phyloP scores from a whole-genome alignment of 169 alveolate genomes.

The Plasmodium coatneyi region DNA sequence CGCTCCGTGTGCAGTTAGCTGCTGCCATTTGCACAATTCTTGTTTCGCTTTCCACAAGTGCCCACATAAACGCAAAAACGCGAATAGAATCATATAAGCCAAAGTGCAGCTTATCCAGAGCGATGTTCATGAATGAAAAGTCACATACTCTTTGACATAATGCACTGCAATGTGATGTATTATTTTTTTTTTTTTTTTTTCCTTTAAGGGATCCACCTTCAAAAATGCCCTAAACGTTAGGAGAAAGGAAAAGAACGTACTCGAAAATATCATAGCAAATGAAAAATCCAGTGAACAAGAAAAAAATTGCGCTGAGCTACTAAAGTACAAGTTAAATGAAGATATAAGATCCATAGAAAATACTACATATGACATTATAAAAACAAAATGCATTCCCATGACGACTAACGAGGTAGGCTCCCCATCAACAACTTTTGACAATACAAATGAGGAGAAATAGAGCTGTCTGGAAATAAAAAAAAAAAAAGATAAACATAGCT shows the following conservation, averaged over 20 bases:
- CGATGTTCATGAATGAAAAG: background rate
- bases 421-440: background rate
- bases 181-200: background rate
- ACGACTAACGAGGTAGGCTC: conserved; percentile 50
- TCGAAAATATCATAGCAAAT: conserved; percentile 50
- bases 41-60: background rate
- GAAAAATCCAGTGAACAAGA: conserved; percentile 29
- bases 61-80: background rate
- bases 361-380: conserved; percentile 30
- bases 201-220: conserved; percentile 62
- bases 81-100: background rate
- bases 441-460: background rate
- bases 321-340: conserved; percentile 43
- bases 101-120: background rate
- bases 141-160: background rate
- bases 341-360: conserved; percentile 68
- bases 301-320: conserved; percentile 55
- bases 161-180: background rate
- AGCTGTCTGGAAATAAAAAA: background rate
- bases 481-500: background rate
- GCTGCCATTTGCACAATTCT: background rate
- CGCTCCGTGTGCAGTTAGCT: background rate
- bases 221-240: conserved; percentile 72
- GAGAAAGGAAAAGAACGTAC: conserved; percentile 60
- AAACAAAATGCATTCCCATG: conserved; percentile 58